These are phyloP conservation scores for Fomitopsis serialis DNA, from an alignment of 768 basidiomycete species.

Conservation along the genomic window DNA sequence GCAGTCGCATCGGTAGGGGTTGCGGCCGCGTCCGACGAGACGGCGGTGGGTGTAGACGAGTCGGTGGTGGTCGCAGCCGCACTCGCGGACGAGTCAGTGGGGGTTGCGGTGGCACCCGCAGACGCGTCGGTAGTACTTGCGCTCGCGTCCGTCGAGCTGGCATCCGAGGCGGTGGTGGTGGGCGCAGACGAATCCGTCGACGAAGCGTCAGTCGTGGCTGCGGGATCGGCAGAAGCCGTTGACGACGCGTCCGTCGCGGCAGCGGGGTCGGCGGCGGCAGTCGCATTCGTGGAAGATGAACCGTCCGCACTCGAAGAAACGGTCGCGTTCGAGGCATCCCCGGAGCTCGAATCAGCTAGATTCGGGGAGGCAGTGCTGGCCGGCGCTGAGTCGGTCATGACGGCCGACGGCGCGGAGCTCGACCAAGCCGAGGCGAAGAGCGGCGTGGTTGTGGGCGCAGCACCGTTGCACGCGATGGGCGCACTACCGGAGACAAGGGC, in stretches of 20 bases:
- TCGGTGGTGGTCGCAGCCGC: too few species aligned
- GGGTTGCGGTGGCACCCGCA: too few species aligned
- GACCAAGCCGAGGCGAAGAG: constrained; percentile 2
- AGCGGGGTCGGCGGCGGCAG: not conserved
- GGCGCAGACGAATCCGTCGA: not conserved
- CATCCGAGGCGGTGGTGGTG: not conserved
- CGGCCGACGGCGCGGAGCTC: not conserved
- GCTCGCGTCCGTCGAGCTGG: not conserved
- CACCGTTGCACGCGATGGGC: not conserved
- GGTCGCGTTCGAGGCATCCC: not conserved
- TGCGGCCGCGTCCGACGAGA: too few species aligned
- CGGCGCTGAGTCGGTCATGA: not conserved
- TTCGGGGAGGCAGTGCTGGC: not conserved
- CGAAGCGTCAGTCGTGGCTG: too few species aligned
- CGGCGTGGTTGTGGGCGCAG: not conserved
- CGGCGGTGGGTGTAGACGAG: too few species aligned
- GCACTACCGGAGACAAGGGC: not conserved
- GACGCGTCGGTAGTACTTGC: not conserved
- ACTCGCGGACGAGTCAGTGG: too few species aligned
- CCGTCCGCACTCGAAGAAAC: not conserved
- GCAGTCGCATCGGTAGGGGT: too few species aligned
- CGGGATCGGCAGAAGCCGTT: too few species aligned
- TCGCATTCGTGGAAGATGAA: not conserved
- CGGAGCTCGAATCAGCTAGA: not conserved
- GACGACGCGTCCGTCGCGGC: not conserved